Base-by-base conservation (phyloP, 2,329 filamentous ascomycete genomes). In the Sporothrix schenckii region DNA sequence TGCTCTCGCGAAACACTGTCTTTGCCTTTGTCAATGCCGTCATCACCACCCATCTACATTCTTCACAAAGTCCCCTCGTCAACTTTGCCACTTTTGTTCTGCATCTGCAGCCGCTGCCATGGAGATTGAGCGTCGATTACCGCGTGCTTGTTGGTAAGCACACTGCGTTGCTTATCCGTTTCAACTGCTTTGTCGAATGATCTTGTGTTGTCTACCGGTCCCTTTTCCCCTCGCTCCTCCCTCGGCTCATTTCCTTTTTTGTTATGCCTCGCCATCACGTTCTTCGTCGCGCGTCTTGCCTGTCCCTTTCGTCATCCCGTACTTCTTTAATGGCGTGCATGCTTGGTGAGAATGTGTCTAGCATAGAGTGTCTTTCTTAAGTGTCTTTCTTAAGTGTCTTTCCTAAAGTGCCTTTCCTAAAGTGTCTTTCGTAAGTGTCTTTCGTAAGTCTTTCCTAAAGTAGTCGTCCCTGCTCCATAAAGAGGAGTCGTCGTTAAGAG, bases 181-280 rank as follows among this genome's bases (percentile, higher is more conserved):
- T 19, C 4, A 63, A 10, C 21, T 44, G 56, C n/a, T 44, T 41
- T 16, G 7, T 47, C 24, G 39, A 52, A 1, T 67, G 65, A 10
- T 54, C 34, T 47, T 54, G 47, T 9, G 6, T 44, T 3, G 34
- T 14, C 27, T 50, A 30, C 47, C 24, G 10, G 5, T n/a, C 5
- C 14, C 44, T 30, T 30, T 44, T 19, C 14, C 11, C n/a, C 21
- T 21, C 61, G 16, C 21, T 41, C 19, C 41, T 24, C 39, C 49
- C 66, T 60, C 39, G 24, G 10, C n/a, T 54, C 66, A 68, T 68
- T 58, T 56, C 50, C 34, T 34, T 7, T 34, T 34, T 53, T 56
- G 21, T 21, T 49, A 39, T 14, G 47, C 21, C 16, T 44, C 58
- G 39, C 39, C 16, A 47, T 47, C 58, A 39, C 58, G 39, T 61